Percentiles rank a stretch among this genome's conserved stretches.
Evolutionary conservation across 129 eudicot genomes (phyloP).

Genomic region (Centaurea solstitialis): DNA sequence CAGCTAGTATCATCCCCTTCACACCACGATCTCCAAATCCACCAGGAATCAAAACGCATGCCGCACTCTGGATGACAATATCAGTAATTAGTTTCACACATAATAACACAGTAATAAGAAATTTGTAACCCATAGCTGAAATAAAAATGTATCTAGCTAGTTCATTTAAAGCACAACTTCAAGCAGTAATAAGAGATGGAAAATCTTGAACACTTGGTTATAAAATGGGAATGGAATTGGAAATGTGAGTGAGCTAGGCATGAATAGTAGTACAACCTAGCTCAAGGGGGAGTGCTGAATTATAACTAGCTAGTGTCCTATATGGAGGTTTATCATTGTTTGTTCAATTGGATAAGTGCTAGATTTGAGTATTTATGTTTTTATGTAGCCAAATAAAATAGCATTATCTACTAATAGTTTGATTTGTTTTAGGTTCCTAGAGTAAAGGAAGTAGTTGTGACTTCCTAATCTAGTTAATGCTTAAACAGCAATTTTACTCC

Average conservation of each 20-base stretch:
- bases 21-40: constrained; percentile 99
- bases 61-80: constrained; percentile 61
- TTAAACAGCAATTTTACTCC: background rate
- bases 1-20: constrained; percentile 90
- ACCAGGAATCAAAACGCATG: constrained; percentile 97
- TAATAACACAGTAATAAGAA: background rate
- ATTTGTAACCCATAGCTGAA: background rate
- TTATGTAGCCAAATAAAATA: background rate
- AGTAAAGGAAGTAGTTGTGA: background rate
- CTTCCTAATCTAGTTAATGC: background rate
- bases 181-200: background rate
- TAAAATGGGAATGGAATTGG: background rate
- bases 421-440: background rate
- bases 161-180: background rate
- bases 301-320: background rate
- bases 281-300: background rate
- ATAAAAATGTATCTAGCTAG: background rate
- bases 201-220: background rate
- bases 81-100: background rate
- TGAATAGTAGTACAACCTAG: background rate
- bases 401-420: background rate
- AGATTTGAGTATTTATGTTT: background rate
- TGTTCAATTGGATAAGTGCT: background rate
- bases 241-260: background rate
- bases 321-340: background rate